These are phyloP conservation scores for Nicotiana tomentosiformis DNA, from an alignment of 257 asterid species.

Conservation along the genomic window DNA sequence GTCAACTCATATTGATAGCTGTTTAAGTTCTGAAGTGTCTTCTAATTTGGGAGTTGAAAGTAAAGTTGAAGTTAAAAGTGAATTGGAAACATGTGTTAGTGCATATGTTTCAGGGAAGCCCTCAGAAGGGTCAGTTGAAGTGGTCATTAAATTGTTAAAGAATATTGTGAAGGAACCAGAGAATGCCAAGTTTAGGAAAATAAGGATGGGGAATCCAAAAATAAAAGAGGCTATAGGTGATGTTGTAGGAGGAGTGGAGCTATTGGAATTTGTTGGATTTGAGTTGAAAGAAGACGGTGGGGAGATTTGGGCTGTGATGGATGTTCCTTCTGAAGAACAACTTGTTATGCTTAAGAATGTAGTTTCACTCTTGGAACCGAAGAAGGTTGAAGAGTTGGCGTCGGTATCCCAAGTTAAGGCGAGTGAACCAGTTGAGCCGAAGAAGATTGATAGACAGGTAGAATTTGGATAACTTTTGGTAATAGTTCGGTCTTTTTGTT, in stretches of 20 bases:
- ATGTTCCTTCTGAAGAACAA: conserved; percentile 43
- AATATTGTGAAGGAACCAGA: conserved; percentile 71
- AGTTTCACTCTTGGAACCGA: conserved; percentile 48
- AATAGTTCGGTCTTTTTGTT: neutral
- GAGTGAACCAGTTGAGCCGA: conserved; percentile 41
- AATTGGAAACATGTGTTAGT: conserved; percentile 47
- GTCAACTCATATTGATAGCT: conserved; percentile 60
- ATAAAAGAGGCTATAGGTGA: conserved; percentile 84
- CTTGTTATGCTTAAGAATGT: conserved; percentile 46
- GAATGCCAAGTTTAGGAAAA: conserved; percentile 79
- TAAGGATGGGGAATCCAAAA: conserved; percentile 85
- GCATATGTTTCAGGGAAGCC: conserved; percentile 68
- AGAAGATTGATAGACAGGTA: conserved; percentile 86
- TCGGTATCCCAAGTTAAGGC: conserved; percentile 33
- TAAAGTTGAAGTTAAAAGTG: conserved; percentile 18
- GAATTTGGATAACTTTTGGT: neutral
- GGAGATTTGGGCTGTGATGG: conserved; percentile 88
- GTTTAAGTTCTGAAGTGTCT: conserved; percentile 37
- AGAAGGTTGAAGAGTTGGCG: conserved; percentile 35
- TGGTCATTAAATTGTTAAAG: conserved; percentile 53
- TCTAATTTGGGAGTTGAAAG: conserved; percentile 18
- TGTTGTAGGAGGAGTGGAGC: conserved; percentile 74
- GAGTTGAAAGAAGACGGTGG: conserved; percentile 67
- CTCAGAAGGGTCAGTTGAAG: conserved; percentile 55
- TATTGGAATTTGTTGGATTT: conserved; percentile 75